phyloP scores from a whole-genome alignment of 1,284 basidiomycete species.

The Sporisorium graminicola region DNA sequence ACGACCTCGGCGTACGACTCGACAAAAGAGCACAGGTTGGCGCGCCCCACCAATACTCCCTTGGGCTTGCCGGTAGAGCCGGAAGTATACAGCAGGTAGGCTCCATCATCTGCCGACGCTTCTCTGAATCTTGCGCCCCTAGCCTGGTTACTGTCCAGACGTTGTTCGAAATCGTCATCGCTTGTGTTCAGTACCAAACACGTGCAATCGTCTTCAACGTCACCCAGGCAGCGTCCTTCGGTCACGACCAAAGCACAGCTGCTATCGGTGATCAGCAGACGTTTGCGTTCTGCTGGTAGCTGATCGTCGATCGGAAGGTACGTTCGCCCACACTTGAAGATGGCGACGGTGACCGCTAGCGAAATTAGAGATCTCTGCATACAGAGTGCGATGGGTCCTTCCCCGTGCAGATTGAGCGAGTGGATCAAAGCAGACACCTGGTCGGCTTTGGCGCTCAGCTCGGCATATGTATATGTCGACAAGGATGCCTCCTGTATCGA shows the following conservation, averaged over 20 bases:
- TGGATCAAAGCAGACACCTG: constrained; percentile 73
- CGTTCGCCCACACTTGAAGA: constrained; percentile 74
- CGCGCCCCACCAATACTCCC: constrained; percentile 72
- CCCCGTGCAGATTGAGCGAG: constrained; percentile 48
- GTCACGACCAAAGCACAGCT: constrained; percentile 69
- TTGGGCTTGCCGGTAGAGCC: constrained; percentile 75
- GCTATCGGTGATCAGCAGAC: constrained; percentile 73
- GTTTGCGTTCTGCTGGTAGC: constrained; percentile 73
- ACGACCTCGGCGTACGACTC: constrained; percentile 22
- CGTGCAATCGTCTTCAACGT: constrained; percentile 8
- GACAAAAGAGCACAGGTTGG: constrained; percentile 20
- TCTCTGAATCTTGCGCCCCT: not conserved
- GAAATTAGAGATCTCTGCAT: constrained; percentile 73
- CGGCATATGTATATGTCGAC: constrained; percentile 48
- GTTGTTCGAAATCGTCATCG: constrained; percentile 4
- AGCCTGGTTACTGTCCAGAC: not conserved
- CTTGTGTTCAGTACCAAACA: constrained; percentile 8
- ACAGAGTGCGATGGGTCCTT: constrained; percentile 74
- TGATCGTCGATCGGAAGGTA: constrained; percentile 76
- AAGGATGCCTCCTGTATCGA: constrained; percentile 1
- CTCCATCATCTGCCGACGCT: constrained; percentile 32
- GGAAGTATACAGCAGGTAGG: constrained; percentile 74
- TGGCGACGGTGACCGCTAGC: constrained; percentile 73
- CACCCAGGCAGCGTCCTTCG: constrained; percentile 10
- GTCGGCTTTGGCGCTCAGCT: constrained; percentile 71